Conservation (phyloP, 257 asterid genomes). For the Thymus quinquecostatus region DNA sequence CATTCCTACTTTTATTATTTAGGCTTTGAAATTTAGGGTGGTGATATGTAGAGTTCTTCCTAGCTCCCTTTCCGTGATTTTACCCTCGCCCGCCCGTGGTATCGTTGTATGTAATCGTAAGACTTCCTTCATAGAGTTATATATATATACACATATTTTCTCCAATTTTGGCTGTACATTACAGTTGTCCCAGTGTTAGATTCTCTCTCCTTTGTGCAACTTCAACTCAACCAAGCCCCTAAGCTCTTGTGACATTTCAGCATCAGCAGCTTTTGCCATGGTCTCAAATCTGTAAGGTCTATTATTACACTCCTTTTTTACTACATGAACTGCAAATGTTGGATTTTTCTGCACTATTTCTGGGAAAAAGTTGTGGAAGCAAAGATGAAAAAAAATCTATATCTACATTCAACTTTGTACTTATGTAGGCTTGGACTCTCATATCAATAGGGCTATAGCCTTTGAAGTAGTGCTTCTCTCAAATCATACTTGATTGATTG, state of each 20-base stretch:
- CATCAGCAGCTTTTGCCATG: neutral
- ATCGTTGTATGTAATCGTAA: constrained; percentile 29
- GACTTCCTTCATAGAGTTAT: constrained; percentile 10
- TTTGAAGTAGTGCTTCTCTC: constrained; percentile 21
- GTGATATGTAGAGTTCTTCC: constrained; percentile 32
- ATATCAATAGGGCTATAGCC: constrained; percentile 7
- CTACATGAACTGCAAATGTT: constrained; percentile 1
- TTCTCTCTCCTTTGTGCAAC: neutral
- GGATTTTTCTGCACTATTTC: neutral
- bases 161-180: constrained; percentile 36
- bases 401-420: neutral
- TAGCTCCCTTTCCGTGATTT: constrained; percentile 14
- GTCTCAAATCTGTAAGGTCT: constrained; percentile 9
- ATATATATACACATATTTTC: constrained; percentile 17
- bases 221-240: neutral
- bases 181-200: constrained; percentile 7
- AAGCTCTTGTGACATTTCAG: neutral
- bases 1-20: constrained; percentile 19
- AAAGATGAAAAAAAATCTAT: neutral
- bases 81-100: constrained; percentile 21
- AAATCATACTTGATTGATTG: constrained; percentile 1
- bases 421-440: neutral
- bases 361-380: neutral
- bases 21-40: constrained; percentile 36
- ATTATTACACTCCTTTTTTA: neutral